Evolutionary conservation across 1,284 basidiomycete genomes (phyloP), one percentile per base, ranked within the genome.

Genomic region (Marasmius tenuissimus): DNA sequence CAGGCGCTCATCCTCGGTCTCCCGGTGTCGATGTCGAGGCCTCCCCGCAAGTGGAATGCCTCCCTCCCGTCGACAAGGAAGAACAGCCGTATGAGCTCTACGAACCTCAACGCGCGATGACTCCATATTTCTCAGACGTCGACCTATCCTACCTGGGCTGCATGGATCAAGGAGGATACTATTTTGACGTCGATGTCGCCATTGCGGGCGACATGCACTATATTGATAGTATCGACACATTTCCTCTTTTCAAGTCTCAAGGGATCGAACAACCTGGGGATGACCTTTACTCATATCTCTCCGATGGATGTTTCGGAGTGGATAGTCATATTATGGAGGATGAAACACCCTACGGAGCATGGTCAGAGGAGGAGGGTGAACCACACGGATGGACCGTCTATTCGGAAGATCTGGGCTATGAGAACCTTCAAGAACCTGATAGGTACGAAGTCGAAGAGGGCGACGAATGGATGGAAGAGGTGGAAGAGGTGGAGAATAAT

Each of bases 401-500:
- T 8, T 47, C 45, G 40, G 40, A 42, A 42, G 40, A n/a, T n/a
- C n/a, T 42, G 40, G 11, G 12, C n/a, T 42, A 20, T 5, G 16
- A 47, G 20, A 20, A 47, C 16, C 20, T 7, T 47, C 20, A 8
- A n/a, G 11, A 27, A 27, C 27, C 27, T 27, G 27, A 27, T 27
- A 27, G 45, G 16, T 47, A 7, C 8, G 45, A n/a, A n/a, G 45
- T n/a, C n/a, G 16, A 47, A 8, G 20, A 16, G n/a, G 8, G 7
- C n/a, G 45, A 47, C n/a, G 45, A 20, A 16, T 47, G 45, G 45
- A 18, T 8, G 16, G 37, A 35, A 16, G 27, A 40, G 16, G 18
- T 39, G 10, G 60, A 60, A 18, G 61, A 65, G 33, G 38, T 56
- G 27, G 60, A 59, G 16, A 60, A 61, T 56, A 7, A 58, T 61